Evolutionary conservation across 23 red algal species (phyloP), one percentile per base, ranked within the genome.

Genomic region (Pyropia haitanensis): DNA sequence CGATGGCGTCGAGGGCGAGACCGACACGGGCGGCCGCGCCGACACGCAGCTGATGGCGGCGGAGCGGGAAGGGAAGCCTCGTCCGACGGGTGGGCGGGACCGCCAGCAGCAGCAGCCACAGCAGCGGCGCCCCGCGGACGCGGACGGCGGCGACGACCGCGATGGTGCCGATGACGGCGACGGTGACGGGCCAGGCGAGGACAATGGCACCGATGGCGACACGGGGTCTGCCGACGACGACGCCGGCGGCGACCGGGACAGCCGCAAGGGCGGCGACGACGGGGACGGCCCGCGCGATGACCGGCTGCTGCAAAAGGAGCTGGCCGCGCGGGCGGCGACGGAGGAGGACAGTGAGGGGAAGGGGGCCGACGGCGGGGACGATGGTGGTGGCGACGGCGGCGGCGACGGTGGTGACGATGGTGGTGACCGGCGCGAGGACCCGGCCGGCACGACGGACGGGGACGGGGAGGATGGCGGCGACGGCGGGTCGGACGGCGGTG

Each of bases 141-240:
- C 39, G 8, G 39, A 46, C 39, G 39, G 7, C 4, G 10, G 2
- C 4, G 39, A 7, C 10, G 39, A 12, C 39, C 7, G 34, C 68
- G 58, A 72, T 58, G 23, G 18, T 14, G 27, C 2, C 52, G 34
- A 60, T 60, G 71, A 76, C 27, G 18, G 12, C 7, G 25, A 55
- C 3, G n/a, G n/a, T n/a, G 49, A 53, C 27, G 49, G 67, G 17
- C 12, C 32, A 56, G 53, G 13, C 53, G 67, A 53, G 21, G 49
- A 57, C 67, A 14, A 74, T 26, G 32, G 21, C 2, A 56, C 54
- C 6, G 78, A 61, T 0, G 44, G 33, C 13, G 78, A 83, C 23
- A 50, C 17, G 28, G 24, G 17, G 19, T 46, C 30, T 24, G 21
- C 9, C 5, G 51, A 72, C 27, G 32, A 59, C 16, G 23, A 51